A percentile compares a stretch with the other conserved stretches of the same genome.
phyloP scores from a whole-genome alignment of 1,139 yeast species.

The Wickerhamomyces sp. region DNA sequence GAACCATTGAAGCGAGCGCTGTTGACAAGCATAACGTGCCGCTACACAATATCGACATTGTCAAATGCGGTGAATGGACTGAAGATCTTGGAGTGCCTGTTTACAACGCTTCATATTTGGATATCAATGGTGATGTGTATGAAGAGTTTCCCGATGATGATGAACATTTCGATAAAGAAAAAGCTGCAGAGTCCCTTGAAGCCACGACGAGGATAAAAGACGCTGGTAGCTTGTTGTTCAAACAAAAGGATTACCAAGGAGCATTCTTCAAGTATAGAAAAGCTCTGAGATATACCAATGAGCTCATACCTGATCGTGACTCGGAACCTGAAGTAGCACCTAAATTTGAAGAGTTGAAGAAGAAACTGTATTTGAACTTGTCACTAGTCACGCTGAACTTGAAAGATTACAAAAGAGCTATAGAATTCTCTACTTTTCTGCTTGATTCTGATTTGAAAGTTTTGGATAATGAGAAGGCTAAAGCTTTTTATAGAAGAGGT shows the following conservation, averaged over 20 bases:
- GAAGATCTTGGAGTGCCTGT: constrained; percentile 49
- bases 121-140: constrained; percentile 60
- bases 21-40: constrained; percentile 40
- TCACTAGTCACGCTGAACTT: constrained; percentile 48
- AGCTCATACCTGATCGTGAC: constrained; percentile 64
- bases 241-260: constrained; percentile 42
- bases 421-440: constrained; percentile 49
- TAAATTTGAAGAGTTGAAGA: constrained; percentile 51
- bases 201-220: constrained; percentile 56
- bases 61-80: constrained; percentile 63
- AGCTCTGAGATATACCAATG: constrained; percentile 62
- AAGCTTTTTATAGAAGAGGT: constrained; percentile 60
- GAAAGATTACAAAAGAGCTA: constrained; percentile 38
- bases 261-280: constrained; percentile 60
- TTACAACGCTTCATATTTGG: constrained; percentile 54
- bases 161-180: constrained; percentile 48
- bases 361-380: constrained; percentile 55
- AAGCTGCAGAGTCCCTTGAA: constrained; percentile 43
- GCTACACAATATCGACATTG: constrained; percentile 42
- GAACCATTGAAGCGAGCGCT: constrained; percentile 52
- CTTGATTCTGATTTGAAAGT: constrained; percentile 40
- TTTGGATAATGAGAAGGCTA: constrained; percentile 47
- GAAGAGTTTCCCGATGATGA: constrained; percentile 77
- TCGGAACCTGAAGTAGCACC: constrained; percentile 49
- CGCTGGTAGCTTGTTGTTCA: constrained; percentile 58